phyloP scores from a whole-genome alignment of 2,329 filamentous ascomycete species.

The Dactylonectria macrodidyma region DNA sequence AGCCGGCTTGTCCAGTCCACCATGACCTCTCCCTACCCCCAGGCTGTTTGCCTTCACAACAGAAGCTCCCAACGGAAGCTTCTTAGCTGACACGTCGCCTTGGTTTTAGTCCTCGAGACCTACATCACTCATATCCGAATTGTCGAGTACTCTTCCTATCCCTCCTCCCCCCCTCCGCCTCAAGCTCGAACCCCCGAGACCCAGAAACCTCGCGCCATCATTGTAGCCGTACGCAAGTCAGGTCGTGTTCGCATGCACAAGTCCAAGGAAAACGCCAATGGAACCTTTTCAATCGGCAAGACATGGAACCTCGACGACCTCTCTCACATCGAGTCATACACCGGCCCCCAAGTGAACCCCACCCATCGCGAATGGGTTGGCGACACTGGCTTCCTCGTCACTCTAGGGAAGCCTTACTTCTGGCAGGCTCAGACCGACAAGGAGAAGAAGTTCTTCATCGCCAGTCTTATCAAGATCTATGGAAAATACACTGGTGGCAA shows the following conservation, averaged over 20 bases:
- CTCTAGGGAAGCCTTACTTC: constrained; percentile 94
- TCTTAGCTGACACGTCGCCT: constrained; percentile 31
- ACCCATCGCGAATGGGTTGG: constrained; percentile 83
- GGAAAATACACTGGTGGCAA: constrained; percentile 95
- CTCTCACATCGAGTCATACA: constrained; percentile 85
- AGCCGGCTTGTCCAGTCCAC: background rate
- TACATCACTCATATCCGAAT: constrained; percentile 98
- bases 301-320: constrained; percentile 98
- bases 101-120: constrained; percentile 74
- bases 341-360: constrained; percentile 70
- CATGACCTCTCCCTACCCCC: background rate
- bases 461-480: constrained; percentile 95
- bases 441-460: constrained; percentile 99
- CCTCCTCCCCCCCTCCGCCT: constrained; percentile 87
- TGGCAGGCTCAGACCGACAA: constrained; percentile 95
- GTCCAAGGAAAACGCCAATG: constrained; percentile 94
- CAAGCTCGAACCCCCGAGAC: constrained; percentile 77
- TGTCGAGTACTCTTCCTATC: constrained; percentile 86
- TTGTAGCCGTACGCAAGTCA: constrained; percentile 92
- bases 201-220: constrained; percentile 92
- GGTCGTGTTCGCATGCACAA: constrained; percentile 97
- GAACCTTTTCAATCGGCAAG: constrained; percentile 96
- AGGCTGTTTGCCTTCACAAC: background rate
- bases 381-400: constrained; percentile 88
- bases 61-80: background rate